Conservation (phyloP, 2,329 filamentous ascomycete species). For the Thelonectria blattea region DNA sequence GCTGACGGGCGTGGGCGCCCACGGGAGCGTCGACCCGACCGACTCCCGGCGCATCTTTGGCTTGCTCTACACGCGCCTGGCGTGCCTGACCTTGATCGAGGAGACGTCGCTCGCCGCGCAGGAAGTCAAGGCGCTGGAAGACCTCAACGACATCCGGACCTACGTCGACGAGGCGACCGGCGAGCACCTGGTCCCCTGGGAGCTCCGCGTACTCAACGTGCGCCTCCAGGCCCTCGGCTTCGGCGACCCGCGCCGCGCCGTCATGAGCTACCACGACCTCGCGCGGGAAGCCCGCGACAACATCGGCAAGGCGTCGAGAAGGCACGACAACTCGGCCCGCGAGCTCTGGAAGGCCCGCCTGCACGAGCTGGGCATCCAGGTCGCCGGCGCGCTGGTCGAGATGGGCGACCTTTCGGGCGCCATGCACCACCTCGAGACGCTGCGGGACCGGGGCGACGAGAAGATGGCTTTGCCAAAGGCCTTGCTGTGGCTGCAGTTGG, state of each 20-base stretch:
- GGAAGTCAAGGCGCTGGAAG: slow-evolving; percentile 68
- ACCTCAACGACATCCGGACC: slow-evolving; percentile 60
- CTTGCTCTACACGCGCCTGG: slow-evolving; percentile 80
- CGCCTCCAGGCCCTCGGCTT: slow-evolving; percentile 86
- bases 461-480: slow-evolving; percentile 58
- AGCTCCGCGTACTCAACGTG: slow-evolving; percentile 80
- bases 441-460: slow-evolving; percentile 52
- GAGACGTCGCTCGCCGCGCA: slow-evolving; percentile 72
- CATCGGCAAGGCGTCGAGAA: slow-evolving; percentile 54
- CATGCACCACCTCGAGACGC: slow-evolving; percentile 69
- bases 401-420: slow-evolving; percentile 90
- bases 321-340: slow-evolving; percentile 59
- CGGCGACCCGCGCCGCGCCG: slow-evolving; percentile 79
- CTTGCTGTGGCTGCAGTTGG: slow-evolving; percentile 78
- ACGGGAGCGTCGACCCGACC: slow-evolving; percentile 53
- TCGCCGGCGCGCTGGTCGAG: slow-evolving; percentile 73
- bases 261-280: slow-evolving; percentile 91
- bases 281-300: slow-evolving; percentile 75
- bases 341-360: slow-evolving; percentile 75
- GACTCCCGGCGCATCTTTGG: slow-evolving; percentile 74
- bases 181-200: slow-evolving; percentile 82
- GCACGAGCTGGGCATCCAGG: slow-evolving; percentile 73
- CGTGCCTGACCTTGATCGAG: slow-evolving; percentile 81
- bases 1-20: slow-evolving; percentile 57
- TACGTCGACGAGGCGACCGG: slow-evolving; percentile 62